Base-by-base conservation (phyloP, 1,284 basidiomycete species). In the Neotropicomus parvogracilis region DNA sequence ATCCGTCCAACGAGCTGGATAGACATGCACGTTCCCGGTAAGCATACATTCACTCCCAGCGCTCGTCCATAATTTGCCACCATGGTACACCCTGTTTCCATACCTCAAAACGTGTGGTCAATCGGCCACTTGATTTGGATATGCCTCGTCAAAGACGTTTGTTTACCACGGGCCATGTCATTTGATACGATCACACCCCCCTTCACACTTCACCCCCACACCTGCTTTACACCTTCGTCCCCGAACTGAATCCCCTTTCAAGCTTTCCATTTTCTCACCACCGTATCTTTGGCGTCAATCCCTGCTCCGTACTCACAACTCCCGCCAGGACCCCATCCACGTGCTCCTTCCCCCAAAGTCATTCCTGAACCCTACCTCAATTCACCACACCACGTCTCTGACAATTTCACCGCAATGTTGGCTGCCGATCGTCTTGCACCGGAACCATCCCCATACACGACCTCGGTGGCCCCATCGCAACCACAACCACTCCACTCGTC, bases 301-400 rank as follows among this genome's bases (percentile, higher is more conserved):
- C 64, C 62, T 48, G 68, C 69, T 21, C 66, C 64, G 43, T 56
- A 65, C 56, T 63, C 64, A 40, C 66, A 62, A 31, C 58, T 49
- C 40, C 54, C 55, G 28, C 57, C 59, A 47, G 51, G 51, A 44
- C 60, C 59, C 56, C 66, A 63, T 60, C 62, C 50, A 44, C 56
- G 66, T 64, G 62, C 65, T 20, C 61, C 65, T 14, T 62, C 68
- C 10, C 62, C 66, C 19, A 55, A 61, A 24, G 53, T 56, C 26
- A 20, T 53, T 27, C 40, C 43, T 45, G 46, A 54, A 53, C 55
- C 56, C 50, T 46, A 57, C 33, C 38, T 48, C 50, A 61, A 56
- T 58, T 55, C 60, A 10, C 47, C 49, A 35, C 39, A 49, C 29
- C 43, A 43, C 40, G 16, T 32, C 33, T 32, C 46, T 6, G 54